Percentiles rank a stretch among this genome's conserved stretches.
These are phyloP conservation scores for Amanita pallidorosea DNA, from an alignment of 768 basidiomycete species.

Conservation along the genomic window DNA sequence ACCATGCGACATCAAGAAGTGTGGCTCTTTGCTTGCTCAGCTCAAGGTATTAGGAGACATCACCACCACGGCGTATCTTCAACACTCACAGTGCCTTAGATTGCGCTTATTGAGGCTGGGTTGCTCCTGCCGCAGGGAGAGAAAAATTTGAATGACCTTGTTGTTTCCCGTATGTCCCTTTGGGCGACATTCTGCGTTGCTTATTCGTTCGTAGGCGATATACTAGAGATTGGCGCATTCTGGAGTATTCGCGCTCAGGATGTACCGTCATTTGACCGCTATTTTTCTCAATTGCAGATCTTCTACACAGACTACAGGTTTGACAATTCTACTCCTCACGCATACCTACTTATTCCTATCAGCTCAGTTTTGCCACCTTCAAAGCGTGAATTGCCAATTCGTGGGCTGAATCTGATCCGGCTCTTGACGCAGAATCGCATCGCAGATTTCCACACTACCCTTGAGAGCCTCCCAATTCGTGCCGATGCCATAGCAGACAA, in stretches of 20 bases:
- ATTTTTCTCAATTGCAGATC: slow-evolving; percentile 82
- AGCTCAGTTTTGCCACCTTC: slow-evolving; percentile 74
- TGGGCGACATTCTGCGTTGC: neutral
- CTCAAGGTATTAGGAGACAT: slow-evolving; percentile 48
- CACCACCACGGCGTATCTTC: neutral
- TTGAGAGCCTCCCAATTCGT: slow-evolving; percentile 76
- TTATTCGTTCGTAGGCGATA: slow-evolving; percentile 50
- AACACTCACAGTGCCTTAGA: slow-evolving; percentile 26
- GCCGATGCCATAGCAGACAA: slow-evolving; percentile 60
- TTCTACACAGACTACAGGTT: slow-evolving; percentile 85
- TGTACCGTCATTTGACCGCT: slow-evolving; percentile 89
- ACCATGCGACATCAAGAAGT: slow-evolving; percentile 60
- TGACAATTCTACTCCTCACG: slow-evolving; percentile 1
- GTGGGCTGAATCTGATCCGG: slow-evolving; percentile 89
- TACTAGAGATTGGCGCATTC: slow-evolving; percentile 92
- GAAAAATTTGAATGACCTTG: slow-evolving; percentile 54
- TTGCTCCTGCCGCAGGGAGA: slow-evolving; percentile 65
- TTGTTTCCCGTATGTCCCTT: slow-evolving; percentile 53
- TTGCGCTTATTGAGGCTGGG: slow-evolving; percentile 69
- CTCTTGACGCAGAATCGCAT: slow-evolving; percentile 93
- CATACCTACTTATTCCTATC: slow-evolving; percentile 1
- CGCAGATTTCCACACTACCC: slow-evolving; percentile 93
- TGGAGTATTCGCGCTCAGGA: slow-evolving; percentile 85
- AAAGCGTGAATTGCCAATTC: slow-evolving; percentile 77
- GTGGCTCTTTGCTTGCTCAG: slow-evolving; percentile 50